These are phyloP conservation scores for Petunia secreta DNA, from an alignment of 257 asterid genomes.

Conservation along the genomic window DNA sequence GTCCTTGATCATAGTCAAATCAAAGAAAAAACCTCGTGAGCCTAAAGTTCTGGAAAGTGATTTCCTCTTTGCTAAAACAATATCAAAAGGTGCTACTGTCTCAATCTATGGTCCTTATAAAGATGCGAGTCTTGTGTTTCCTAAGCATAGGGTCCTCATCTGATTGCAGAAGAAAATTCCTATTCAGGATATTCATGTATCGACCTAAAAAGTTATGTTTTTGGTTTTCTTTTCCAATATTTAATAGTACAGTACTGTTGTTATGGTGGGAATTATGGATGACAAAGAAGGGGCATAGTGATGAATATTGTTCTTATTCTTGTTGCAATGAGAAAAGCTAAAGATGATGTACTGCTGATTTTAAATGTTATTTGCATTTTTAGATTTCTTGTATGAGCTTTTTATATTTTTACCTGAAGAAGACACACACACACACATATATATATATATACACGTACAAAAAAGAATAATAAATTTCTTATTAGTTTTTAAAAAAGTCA, in stretches of 20 bases:
- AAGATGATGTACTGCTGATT: background rate
- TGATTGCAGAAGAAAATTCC: background rate
- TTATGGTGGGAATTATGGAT: background rate
- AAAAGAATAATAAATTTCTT: too few relatives aligned
- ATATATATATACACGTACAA: too few relatives aligned
- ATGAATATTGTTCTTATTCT: background rate
- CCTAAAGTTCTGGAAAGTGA: background rate
- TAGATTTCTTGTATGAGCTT: background rate
- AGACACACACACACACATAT: too few relatives aligned
- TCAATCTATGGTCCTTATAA: background rate
- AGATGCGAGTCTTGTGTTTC: background rate
- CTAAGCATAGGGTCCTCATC: background rate
- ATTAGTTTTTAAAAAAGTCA: too few relatives aligned
- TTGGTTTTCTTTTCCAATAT: background rate
- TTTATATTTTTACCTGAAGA: too few relatives aligned
- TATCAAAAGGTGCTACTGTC: background rate
- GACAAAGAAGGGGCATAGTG: background rate
- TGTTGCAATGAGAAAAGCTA: background rate
- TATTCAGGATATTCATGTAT: too few relatives aligned
- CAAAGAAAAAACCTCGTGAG: background rate
- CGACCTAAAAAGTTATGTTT: background rate
- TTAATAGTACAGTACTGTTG: background rate
- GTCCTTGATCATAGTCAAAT: background rate
- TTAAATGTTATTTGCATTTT: background rate
- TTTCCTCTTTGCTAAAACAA: background rate